Evolutionary conservation across 805 yeast species (phyloP), one percentile per base, ranked within the genome.

Genomic region (Monosporozyma aerobia): DNA sequence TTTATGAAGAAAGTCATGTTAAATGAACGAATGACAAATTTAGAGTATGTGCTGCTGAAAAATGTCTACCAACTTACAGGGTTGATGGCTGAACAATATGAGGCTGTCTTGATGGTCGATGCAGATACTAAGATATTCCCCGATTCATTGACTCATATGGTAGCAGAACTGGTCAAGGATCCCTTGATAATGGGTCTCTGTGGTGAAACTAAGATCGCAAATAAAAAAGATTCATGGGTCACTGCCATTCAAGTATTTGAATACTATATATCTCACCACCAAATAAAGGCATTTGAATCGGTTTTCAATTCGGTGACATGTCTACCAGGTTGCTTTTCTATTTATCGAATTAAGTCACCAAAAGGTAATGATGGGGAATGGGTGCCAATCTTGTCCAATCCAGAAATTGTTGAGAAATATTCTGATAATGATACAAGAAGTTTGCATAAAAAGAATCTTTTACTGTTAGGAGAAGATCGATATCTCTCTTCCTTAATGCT

Each of bases 271-370:
- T 89, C 96, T 4, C 97, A 90, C 70, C 97, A 90, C 71, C 96
- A 87, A 65, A 82, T 96, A 1, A 90, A 90, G 69, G 96, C 96
- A 0, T 90, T 90, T 68, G 97, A 90, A 70, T 83, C 95, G n/a
- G 90, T 86, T 1, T 90, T 90, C 69, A 96, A 96, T 54, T 85
- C 94, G 59, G 97, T 90, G 14, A 90, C 97, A 0, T 90, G 97
- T 77, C 77, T 90, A 56, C 97, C 97, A 0, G 97, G 97, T 41
- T 90, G 97, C 74, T 90, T 90, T 76, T 85, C 87, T 55, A 85
- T 90, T 82, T 90, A 90, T 65, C 78, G 97, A 61, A 87, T 90
- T 65, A 90, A 90, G 69, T 75, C 96, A 0, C 97, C 96, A 25
- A 89, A 88, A 69, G 90, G 90, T 14, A 58, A 72, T 13, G 81